A percentile compares a stretch with the other conserved stretches of the same genome.
phyloP scores from a whole-genome alignment of 371 early-diverging fungal genomes.

The Gilbertella persicaria region DNA sequence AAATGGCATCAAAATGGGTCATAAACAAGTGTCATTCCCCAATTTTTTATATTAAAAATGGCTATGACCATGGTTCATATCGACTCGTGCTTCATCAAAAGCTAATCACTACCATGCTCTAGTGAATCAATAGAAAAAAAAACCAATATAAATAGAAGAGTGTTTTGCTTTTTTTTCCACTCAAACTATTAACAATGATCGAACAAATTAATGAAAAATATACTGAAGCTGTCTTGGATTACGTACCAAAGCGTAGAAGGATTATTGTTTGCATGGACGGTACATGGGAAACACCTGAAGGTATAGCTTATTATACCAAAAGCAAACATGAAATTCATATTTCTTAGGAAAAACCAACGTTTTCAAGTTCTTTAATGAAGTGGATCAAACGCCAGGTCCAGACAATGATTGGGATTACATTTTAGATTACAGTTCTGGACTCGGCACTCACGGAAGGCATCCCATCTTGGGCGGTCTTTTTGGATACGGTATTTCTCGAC shows the following conservation, averaged over 20 bases:
- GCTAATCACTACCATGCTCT: no score
- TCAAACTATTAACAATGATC: neutral
- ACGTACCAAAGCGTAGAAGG: slow-evolving; percentile 13
- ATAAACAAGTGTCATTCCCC: neutral
- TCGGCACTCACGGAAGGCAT: slow-evolving; percentile 19
- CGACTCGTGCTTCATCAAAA: no score
- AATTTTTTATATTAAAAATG: neutral
- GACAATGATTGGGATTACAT: slow-evolving; percentile 26
- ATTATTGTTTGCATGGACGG: slow-evolving; percentile 44
- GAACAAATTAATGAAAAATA: neutral
- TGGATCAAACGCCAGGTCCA: neutral
- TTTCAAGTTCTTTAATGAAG: slow-evolving; percentile 22
- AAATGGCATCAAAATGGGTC: neutral
- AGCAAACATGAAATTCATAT: neutral
- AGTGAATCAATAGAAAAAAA: no score
- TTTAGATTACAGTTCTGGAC: slow-evolving; percentile 29
- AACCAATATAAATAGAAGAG: no score
- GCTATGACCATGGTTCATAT: neutral
- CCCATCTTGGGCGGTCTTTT: slow-evolving; percentile 33
- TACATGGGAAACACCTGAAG: slow-evolving; percentile 44
- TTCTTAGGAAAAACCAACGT: slow-evolving; percentile 36
- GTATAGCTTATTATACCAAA: slow-evolving; percentile 6
- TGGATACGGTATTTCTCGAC: slow-evolving; percentile 38
- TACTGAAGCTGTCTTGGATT: neutral
- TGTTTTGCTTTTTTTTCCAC: neutral